Conservation (phyloP, 768 basidiomycete species). For the Rhodotorula diobovata region DNA sequence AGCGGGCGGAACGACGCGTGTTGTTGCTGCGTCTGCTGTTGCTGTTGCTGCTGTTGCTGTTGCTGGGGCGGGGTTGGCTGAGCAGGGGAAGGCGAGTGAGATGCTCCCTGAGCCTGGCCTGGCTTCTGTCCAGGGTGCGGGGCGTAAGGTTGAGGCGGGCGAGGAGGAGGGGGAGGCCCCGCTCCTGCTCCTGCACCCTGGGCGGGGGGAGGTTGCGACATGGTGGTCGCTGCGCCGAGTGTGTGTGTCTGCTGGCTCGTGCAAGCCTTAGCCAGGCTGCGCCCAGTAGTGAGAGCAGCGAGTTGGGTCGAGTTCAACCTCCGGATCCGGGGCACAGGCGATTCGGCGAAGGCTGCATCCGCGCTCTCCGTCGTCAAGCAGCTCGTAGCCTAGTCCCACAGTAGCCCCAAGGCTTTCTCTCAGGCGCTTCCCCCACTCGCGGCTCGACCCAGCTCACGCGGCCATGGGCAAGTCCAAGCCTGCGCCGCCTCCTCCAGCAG, state of each 20-base stretch:
- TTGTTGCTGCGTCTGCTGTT: slow-evolving; percentile 1
- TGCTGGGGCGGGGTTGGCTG: not conserved
- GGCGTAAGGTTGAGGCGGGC: no score
- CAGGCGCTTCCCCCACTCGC: not conserved
- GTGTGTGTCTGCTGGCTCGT: no score
- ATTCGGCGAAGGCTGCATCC: no score
- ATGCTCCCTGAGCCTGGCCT: not conserved
- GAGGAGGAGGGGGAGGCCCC: not conserved
- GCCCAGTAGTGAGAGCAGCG: no score
- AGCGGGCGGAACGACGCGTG: slow-evolving; percentile 29
- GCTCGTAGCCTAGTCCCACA: no score
- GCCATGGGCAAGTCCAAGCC: slow-evolving; percentile 12
- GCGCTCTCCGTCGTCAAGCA: no score
- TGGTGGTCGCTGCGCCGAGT: not conserved
- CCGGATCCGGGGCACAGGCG: no score
- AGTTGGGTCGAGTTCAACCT: no score
- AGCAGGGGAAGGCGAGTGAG: not conserved
- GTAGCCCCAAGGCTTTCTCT: no score
- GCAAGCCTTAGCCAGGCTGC: no score
- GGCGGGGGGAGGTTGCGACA: not conserved
- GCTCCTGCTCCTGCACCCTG: not conserved
- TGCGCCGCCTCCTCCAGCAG: not conserved
- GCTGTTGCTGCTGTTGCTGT: slow-evolving; percentile 5
- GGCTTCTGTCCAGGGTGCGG: not conserved
- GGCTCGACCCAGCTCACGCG: not conserved